phyloP scores from a whole-genome alignment of 2,329 filamentous ascomycete species.

The Whalleya microplaca region DNA sequence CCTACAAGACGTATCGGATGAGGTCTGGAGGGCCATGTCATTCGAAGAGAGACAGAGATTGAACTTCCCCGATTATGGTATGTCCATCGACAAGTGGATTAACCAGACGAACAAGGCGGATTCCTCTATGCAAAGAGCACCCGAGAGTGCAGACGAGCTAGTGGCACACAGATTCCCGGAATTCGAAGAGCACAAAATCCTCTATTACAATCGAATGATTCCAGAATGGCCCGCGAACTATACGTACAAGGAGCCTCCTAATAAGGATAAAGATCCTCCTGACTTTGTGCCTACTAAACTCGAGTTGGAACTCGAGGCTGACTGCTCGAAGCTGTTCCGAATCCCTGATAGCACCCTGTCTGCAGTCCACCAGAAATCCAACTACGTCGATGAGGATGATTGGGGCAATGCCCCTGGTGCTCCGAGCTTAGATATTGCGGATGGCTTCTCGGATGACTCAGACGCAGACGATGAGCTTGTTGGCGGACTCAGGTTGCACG shows the following conservation, averaged over 20 bases:
- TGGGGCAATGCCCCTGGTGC: constrained; percentile 52
- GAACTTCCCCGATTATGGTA: constrained; percentile 50
- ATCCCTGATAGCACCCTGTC: constrained; percentile 64
- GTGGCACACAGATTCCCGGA: constrained; percentile 80
- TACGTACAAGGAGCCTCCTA: constrained; percentile 76
- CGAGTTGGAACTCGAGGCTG: constrained; percentile 80
- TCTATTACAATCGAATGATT: constrained; percentile 82
- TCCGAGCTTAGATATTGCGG: constrained; percentile 45
- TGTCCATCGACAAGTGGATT: constrained; percentile 42
- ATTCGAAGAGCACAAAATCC: constrained; percentile 74
- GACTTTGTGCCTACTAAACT: constrained; percentile 80
- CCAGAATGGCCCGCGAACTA: constrained; percentile 79
- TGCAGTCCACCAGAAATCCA: constrained; percentile 53
- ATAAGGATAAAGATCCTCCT: constrained; percentile 71
- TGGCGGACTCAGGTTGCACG: constrained; percentile 75
- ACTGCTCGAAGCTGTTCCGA: constrained; percentile 85
- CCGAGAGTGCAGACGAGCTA: constrained; percentile 74
- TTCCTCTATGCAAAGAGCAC: constrained; percentile 67
- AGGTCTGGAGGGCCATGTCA: constrained; percentile 40
- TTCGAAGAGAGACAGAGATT: constrained; percentile 43
- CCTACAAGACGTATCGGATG: constrained; percentile 37
- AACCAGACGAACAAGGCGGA: constrained; percentile 56
- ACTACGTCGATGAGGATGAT: constrained; percentile 53
- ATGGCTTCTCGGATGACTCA: constrained; percentile 45
- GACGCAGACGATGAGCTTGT: constrained; percentile 66